These are phyloP conservation scores for Suillus occidentalis DNA, from an alignment of 768 basidiomycete species.

Conservation along the genomic window DNA sequence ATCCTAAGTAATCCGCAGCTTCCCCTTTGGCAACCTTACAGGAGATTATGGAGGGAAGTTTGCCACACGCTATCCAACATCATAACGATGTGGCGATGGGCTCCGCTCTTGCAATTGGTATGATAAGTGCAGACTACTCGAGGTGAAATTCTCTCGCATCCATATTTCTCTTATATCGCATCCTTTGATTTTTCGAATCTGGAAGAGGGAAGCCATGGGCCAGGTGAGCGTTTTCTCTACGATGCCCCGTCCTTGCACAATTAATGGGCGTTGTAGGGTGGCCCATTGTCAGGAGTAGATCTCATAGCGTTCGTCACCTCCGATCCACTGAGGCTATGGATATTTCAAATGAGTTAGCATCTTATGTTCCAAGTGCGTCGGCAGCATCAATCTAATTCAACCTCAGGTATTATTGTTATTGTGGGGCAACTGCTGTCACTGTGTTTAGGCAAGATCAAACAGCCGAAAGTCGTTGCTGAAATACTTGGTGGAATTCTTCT, in stretches of 20 bases:
- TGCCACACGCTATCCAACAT: neutral
- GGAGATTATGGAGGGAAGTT: neutral
- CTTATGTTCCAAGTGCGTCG: neutral
- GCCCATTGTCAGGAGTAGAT: slow-evolving; percentile 72
- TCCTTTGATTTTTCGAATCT: neutral
- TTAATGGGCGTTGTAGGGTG: slow-evolving; percentile 48
- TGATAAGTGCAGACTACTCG: neutral
- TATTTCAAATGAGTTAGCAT: slow-evolving; percentile 70
- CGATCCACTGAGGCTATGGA: slow-evolving; percentile 78
- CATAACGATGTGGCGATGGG: neutral
- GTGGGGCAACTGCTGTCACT: slow-evolving; percentile 76
- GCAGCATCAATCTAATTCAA: neutral
- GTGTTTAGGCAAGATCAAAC: slow-evolving; percentile 67
- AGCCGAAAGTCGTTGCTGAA: slow-evolving; percentile 85
- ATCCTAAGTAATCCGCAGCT: neutral
- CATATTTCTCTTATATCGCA: neutral
- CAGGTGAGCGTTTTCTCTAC: neutral
- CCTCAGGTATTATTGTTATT: slow-evolving; percentile 74
- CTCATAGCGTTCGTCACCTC: slow-evolving; percentile 61
- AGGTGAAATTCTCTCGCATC: neutral
- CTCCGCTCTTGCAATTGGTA: neutral
- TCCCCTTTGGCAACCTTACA: neutral
- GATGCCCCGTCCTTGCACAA: too few species aligned
- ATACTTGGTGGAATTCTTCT: slow-evolving; percentile 87
- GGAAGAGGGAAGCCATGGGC: neutral